Evolutionary conservation across 768 basidiomycete species (phyloP).

Genomic region (Boletus reticulatus): DNA sequence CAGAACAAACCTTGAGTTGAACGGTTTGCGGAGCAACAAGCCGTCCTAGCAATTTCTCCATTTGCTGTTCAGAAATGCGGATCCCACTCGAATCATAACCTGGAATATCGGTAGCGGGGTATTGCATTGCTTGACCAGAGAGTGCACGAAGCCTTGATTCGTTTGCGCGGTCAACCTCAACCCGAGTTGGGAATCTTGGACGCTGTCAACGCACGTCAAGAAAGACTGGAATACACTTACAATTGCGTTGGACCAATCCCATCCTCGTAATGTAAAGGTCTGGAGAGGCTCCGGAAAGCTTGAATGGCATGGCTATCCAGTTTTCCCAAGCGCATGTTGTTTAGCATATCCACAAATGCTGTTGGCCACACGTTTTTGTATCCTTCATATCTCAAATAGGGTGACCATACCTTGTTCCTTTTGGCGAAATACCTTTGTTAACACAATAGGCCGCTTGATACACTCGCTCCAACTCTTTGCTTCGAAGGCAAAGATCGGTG

Average conservation of each 20-base stretch:
- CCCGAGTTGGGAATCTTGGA: conserved; percentile 62
- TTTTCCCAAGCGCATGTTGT: conserved; percentile 79
- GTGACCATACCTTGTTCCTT: conserved; percentile 62
- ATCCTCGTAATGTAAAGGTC: conserved; percentile 61
- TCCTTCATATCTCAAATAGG: background rate
- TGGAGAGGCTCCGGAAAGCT: conserved; percentile 55
- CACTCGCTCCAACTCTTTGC: conserved; percentile 69
- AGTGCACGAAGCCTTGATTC: conserved; percentile 45
- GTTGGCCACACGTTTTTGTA: background rate
- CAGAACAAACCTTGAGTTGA: conserved; percentile 45
- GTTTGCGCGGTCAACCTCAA: conserved; percentile 75
- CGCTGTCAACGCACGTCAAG: background rate
- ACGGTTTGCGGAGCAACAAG: conserved; percentile 54
- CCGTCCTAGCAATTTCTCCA: conserved; percentile 49
- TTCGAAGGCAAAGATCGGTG: conserved; percentile 74
- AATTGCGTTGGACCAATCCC: conserved; percentile 81
- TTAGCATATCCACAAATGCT: conserved; percentile 84
- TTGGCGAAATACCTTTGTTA: conserved; percentile 84
- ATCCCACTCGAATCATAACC: conserved; percentile 45
- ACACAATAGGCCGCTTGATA: conserved; percentile 50
- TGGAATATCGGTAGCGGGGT: conserved; percentile 43
- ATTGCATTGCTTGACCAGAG: conserved; percentile 36
- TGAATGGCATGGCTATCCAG: conserved; percentile 41
- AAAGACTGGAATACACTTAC: conserved; percentile 34
- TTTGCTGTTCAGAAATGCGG: conserved; percentile 35